Conservation (phyloP, 345 rosid genomes). For the Anastatica hierochuntica region DNA sequence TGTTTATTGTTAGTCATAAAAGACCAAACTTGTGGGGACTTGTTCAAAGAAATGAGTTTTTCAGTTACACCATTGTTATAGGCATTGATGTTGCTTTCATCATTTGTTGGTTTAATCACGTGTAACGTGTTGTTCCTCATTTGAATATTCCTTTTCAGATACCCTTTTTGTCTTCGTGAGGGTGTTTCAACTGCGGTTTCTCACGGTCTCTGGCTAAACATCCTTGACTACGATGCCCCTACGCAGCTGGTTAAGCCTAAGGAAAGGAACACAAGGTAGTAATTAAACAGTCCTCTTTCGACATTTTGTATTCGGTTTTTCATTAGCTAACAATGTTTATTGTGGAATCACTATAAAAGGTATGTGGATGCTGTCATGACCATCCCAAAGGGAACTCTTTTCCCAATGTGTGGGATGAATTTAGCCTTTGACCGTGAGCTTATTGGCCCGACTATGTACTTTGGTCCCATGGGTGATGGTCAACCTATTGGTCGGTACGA, state of each 20-base stretch:
- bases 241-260: constrained; percentile 91
- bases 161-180: constrained; percentile 90
- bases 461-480: constrained; percentile 40
- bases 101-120: constrained; percentile 10
- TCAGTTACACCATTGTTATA: constrained; percentile 18
- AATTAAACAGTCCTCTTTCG: background rate
- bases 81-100: constrained; percentile 19
- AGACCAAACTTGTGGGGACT: background rate
- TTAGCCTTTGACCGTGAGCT: constrained; percentile 79
- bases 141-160: constrained; percentile 28
- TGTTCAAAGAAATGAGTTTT: too few species aligned
- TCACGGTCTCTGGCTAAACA: constrained; percentile 94
- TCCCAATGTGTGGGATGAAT: constrained; percentile 99
- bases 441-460: constrained; percentile 37
- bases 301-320: background rate
- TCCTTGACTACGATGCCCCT: constrained; percentile 90
- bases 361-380: constrained; percentile 86
- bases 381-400: constrained; percentile 91
- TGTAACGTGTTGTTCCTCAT: constrained; percentile 14
- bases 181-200: constrained; percentile 82
- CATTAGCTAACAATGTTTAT: background rate
- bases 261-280: constrained; percentile 75
- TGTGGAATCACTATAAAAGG: constrained; percentile 28
- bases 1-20: constrained; percentile 10
- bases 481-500: constrained; percentile 38